Percentiles rank a stretch among this genome's conserved stretches.
These are phyloP conservation scores for Diaporthe sp. DNA, from an alignment of 2,329 filamentous ascomycete species.

Conservation along the genomic window DNA sequence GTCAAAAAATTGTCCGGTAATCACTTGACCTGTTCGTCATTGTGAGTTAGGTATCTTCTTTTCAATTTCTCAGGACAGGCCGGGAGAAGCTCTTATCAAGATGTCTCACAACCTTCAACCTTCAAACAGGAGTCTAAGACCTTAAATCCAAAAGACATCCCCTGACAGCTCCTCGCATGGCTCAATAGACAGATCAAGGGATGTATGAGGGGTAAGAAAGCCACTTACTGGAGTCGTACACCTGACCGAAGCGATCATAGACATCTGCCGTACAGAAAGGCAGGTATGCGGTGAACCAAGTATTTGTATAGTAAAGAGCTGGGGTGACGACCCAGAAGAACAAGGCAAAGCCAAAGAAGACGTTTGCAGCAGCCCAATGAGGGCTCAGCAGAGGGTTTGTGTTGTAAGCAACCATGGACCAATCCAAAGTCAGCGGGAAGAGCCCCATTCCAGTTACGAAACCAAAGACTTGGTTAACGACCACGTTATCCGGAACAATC, in stretches of 20 bases:
- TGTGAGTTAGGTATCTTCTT: background rate
- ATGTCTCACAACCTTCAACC: background rate
- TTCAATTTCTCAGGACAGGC: no score
- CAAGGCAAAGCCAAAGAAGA: slow-evolving; percentile 55
- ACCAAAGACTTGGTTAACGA: slow-evolving; percentile 76
- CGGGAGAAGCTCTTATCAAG: background rate
- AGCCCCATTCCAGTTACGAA: slow-evolving; percentile 71
- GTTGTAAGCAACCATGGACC: slow-evolving; percentile 60
- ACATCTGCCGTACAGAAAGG: slow-evolving; percentile 65
- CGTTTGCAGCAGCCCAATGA: slow-evolving; percentile 61
- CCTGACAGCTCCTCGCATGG: background rate
- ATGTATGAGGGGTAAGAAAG: background rate
- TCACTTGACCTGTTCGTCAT: slow-evolving; percentile 51
- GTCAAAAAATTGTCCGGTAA: slow-evolving; percentile 60
- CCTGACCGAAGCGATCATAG: slow-evolving; percentile 64
- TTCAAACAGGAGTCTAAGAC: background rate
- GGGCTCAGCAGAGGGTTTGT: slow-evolving; percentile 56
- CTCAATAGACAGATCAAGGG: background rate
- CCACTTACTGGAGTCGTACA: slow-evolving; percentile 57
- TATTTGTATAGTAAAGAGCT: slow-evolving; percentile 62
- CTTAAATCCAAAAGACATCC: background rate
- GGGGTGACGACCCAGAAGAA: slow-evolving; percentile 62
- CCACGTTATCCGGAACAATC: slow-evolving; percentile 71
- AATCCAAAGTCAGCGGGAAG: slow-evolving; percentile 76
- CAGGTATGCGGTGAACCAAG: slow-evolving; percentile 64